Evolutionary conservation across 2,329 filamentous ascomycete genomes (phyloP).

Genomic region (Aspergillus tubingensis): DNA sequence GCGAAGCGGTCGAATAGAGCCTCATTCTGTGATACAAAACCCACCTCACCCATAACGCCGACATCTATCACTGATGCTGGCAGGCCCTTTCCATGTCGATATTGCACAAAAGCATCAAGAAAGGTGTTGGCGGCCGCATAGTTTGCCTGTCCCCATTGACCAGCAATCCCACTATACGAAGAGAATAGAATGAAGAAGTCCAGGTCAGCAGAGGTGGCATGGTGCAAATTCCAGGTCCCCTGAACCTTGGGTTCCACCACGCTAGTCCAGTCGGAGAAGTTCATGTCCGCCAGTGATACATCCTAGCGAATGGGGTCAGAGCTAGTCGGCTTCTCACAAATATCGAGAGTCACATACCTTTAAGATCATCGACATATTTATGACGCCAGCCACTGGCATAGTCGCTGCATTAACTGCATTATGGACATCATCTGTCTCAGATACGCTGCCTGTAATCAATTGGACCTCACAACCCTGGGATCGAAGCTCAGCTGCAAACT

Average conservation of each 20-base stretch:
- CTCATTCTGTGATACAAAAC: background rate
- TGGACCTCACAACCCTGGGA: background rate
- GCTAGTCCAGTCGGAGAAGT: background rate
- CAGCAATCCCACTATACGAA: background rate
- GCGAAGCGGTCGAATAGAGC: background rate
- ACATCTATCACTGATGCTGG: background rate
- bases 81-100: background rate
- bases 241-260: background rate
- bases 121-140: background rate
- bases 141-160: background rate
- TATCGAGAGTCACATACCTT: background rate
- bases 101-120: conserved; percentile 2
- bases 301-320: background rate
- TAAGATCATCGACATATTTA: background rate
- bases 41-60: background rate
- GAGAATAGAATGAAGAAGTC: background rate
- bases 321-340: background rate
- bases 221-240: background rate
- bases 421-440: background rate
- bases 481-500: background rate
- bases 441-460: background rate
- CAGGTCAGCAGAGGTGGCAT: background rate
- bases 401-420: background rate
- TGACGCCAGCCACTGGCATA: background rate
- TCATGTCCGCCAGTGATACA: background rate